Evolutionary conservation across 2,329 filamentous ascomycete genomes (phyloP), one percentile per base, ranked within the genome.

Genomic region (Colletotrichum spinosum): DNA sequence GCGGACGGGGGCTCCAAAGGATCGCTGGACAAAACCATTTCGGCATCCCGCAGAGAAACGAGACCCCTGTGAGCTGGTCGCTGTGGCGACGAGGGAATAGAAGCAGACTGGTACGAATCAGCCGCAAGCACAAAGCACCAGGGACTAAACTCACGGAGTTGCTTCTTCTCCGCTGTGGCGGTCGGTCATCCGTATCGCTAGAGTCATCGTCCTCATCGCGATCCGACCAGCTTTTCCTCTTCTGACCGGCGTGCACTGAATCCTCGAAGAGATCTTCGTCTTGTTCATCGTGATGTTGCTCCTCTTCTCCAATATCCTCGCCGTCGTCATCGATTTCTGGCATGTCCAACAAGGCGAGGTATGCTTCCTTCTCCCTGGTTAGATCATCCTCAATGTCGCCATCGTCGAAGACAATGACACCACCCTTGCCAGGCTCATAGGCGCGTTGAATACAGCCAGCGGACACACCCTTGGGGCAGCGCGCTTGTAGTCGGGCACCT

Each of bases 361-460:
- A 98, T 44, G 96, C 94, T 65, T 93, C 89, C 70, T 88, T 86
- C 78, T 98, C 94, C 1, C 81, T 81, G 11, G 78, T 79, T 39
- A 99, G 81, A 39, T 94, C 92, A 70, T 95, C 92, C 70, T 95
- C 92, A 55, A 99, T 94, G 76, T 99, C 96, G 1, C 95, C 96
- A 74, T 98, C 96, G 73, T 98, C 96, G 76, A 96, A 97, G 2
- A 97, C 94, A 67, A 99, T 88, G 46, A 99, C 92, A 0, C 96
- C 96, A 15, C 95, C 95, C 73, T 86, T 91, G 37, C 93, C 92
- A 6, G 92, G 88, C 69, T 87, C 90, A 75, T 97, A 97, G 0
- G 84, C 81, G 12, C 88, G 86, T 34, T 87, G 84, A 55, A 98
- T 87, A 61, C 88, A 88, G 1, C 94, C 95, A 49, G 88, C 88